Evolutionary conservation across 1,284 basidiomycete species (phyloP).

Genomic region (Microbotryum intermedium): DNA sequence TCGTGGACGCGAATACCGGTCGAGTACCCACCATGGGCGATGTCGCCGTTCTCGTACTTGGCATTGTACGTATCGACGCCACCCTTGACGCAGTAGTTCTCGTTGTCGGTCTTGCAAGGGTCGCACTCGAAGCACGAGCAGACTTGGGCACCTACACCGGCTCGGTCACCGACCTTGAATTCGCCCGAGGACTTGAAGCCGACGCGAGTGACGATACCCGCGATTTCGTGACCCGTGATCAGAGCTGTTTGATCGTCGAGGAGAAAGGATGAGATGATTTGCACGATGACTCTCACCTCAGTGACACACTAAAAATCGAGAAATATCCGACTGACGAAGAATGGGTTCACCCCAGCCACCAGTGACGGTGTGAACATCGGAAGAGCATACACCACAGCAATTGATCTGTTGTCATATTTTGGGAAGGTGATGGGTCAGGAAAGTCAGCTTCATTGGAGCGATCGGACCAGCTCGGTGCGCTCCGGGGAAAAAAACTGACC

Average conservation of each 20-base stretch:
- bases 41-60: constrained; percentile 42
- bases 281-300: not conserved
- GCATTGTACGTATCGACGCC: constrained; percentile 38
- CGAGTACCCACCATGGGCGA: constrained; percentile 54
- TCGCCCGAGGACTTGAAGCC: constrained; percentile 39
- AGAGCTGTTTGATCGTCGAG: too few species aligned
- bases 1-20: constrained; percentile 58
- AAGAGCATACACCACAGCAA: constrained; percentile 10
- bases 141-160: constrained; percentile 46
- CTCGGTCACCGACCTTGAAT: constrained; percentile 44
- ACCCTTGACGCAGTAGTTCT: constrained; percentile 42
- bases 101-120: constrained; percentile 40
- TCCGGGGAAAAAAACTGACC: not conserved
- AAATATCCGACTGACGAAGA: not conserved
- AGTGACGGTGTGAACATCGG: constrained; percentile 16
- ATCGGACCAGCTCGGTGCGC: too few species aligned
- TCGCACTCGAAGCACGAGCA: constrained; percentile 41
- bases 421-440: too few species aligned
- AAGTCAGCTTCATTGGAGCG: too few species aligned
- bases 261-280: too few species aligned
- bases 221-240: constrained; percentile 42
- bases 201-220: constrained; percentile 44
- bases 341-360: constrained; percentile 22
- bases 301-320: not conserved
- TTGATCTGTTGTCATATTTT: not conserved